phyloP scores from a whole-genome alignment of 2,329 filamentous ascomycete genomes.

The Trichoderma sp. region DNA sequence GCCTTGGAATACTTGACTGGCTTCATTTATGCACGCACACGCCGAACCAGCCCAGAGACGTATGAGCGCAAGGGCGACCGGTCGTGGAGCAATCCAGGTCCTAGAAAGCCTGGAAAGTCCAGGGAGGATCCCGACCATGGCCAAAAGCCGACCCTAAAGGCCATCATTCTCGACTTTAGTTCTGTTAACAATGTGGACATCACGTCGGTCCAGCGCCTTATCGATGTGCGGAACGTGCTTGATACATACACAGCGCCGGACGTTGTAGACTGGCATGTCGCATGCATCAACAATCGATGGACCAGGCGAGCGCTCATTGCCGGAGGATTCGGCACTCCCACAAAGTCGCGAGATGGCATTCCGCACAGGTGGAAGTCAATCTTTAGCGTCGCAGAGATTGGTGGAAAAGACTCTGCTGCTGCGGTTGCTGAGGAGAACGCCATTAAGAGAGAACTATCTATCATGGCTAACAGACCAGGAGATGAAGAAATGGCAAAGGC shows the following conservation, averaged over 20 bases:
- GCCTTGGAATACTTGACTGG: slow-evolving; percentile 77
- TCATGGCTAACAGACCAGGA: slow-evolving; percentile 12
- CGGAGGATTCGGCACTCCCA: slow-evolving; percentile 86
- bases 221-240: slow-evolving; percentile 92
- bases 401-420: slow-evolving; percentile 69
- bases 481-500: slow-evolving; percentile 44
- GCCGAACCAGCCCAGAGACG: slow-evolving; percentile 70
- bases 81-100: slow-evolving; percentile 93
- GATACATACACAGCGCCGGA: slow-evolving; percentile 81
- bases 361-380: slow-evolving; percentile 87
- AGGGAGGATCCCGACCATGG: slow-evolving; percentile 31
- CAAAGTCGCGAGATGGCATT: slow-evolving; percentile 46
- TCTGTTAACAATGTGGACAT: slow-evolving; percentile 93
- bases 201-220: slow-evolving; percentile 87
- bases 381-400: slow-evolving; percentile 87
- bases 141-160: slow-evolving; percentile 71
- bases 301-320: slow-evolving; percentile 86
- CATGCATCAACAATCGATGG: slow-evolving; percentile 88
- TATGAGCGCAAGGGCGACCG: slow-evolving; percentile 72
- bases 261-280: slow-evolving; percentile 91
- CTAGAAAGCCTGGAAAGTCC: slow-evolving; percentile 49
- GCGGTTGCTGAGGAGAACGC: slow-evolving; percentile 64
- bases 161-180: slow-evolving; percentile 92
- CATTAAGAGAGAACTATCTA: slow-evolving; percentile 47
- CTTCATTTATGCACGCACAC: slow-evolving; percentile 69